Evolutionary conservation across 768 basidiomycete genomes (phyloP), one percentile per base, ranked within the genome.

Genomic region (Hypholoma fasciculare): DNA sequence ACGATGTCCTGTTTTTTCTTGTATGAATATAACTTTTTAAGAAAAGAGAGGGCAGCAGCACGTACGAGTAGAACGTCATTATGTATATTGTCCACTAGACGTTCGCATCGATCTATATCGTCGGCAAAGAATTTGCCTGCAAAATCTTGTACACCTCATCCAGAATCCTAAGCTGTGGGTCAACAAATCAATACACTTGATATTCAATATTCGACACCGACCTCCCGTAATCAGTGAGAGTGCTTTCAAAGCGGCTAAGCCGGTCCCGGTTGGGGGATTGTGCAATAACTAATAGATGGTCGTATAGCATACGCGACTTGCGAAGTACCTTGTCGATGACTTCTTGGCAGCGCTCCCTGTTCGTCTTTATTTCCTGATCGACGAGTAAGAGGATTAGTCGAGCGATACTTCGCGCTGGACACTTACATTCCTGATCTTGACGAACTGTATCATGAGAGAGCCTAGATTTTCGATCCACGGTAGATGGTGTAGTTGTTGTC

Each of bases 301-400:
- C 30, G 30, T 44, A 36, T 34, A 54, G 36, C 19, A 54, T 54
- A 38, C 47, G 14, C 19, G 44, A 54, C 37, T 54, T 54, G 0
- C 34, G 43, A 9, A 54, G 44, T 7, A 54, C 54, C 27, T 54
- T 54, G 54, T 47, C 54, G 44, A 54, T 47, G 14, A 54, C 40
- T 36, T 47, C 43, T 23, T 54, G 54, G 13, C 54, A 54, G 23
- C 44, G 43, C 4, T 54, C 30, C 36, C 19, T 37, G 20, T 46
- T 54, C 1, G 30, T 23, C 44, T 54, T 54, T 19, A 54, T 19
- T 27, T 46, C 34, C 54, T 54, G n/a, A 12, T 11, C 4, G 8
- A n/a, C 26, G 12, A 7, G 16, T 46, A 4, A 44, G 42, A 34
- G 19, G 3, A 4, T 23, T 4, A 3, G 7, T 17, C 5, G 16